Evolutionary conservation across 371 early-diverging fungal species (phyloP).

Genomic region (Catenaria anguillulae): DNA sequence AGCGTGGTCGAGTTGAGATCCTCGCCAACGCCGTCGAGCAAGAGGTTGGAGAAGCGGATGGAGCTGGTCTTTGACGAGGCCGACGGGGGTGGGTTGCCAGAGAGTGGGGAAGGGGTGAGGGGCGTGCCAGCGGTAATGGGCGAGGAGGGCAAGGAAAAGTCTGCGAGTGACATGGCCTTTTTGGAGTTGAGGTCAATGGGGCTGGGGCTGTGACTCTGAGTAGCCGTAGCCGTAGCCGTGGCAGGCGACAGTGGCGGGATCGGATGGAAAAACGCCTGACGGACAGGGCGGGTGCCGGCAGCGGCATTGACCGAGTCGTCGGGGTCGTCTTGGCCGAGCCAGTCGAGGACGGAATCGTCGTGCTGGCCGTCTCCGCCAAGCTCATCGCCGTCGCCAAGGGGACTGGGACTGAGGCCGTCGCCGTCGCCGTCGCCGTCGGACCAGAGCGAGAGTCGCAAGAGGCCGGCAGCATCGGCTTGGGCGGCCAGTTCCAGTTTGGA

Average conservation of each 20-base stretch:
- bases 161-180: too few relatives aligned
- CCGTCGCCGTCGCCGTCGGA: not conserved
- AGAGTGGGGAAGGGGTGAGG: not conserved
- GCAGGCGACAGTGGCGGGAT: too few relatives aligned
- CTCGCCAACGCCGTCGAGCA: not conserved
- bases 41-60: not conserved
- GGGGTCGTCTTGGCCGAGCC: not conserved
- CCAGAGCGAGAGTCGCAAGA: not conserved
- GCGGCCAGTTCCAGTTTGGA: not conserved
- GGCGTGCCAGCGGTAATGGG: not conserved
- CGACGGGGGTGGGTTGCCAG: not conserved
- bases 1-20: not conserved
- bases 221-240: too few relatives aligned
- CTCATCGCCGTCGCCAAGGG: not conserved
- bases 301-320: not conserved
- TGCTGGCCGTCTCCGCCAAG: not conserved
- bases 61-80: not conserved
- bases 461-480: not conserved
- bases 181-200: too few relatives aligned
- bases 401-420: too few relatives aligned
- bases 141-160: not conserved
- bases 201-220: too few relatives aligned
- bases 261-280: not conserved
- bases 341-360: not conserved
- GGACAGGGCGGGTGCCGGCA: not conserved